These are phyloP conservation scores for Fusarium sp. DNA, from an alignment of 2,329 filamentous ascomycete species.

Conservation along the genomic window DNA sequence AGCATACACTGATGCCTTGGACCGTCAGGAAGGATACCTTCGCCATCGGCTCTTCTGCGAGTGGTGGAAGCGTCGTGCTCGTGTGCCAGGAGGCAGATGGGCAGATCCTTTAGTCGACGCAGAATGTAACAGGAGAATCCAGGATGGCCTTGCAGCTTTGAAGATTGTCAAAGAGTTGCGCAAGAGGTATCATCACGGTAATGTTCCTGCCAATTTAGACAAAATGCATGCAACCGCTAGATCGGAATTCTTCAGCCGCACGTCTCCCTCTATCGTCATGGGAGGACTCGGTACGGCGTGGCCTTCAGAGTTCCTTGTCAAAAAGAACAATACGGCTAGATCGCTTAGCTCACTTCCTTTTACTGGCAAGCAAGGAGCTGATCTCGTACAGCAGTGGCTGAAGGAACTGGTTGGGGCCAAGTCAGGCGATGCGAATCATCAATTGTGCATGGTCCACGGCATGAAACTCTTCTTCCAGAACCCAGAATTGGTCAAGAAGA, in stretches of 20 bases:
- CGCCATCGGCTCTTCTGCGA: not conserved
- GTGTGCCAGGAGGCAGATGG: not conserved
- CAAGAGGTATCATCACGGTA: not conserved
- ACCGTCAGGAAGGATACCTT: not conserved
- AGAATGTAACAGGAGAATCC: not conserved
- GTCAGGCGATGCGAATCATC: not conserved
- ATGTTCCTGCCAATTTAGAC: rapidly evolving
- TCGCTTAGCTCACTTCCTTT: not conserved
- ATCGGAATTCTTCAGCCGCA: not conserved
- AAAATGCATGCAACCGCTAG: not conserved
- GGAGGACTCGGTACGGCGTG: not conserved
- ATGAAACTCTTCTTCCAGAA: conserved; percentile 1
- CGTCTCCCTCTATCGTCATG: not conserved
- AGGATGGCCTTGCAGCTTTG: not conserved
- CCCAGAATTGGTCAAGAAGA: not conserved
- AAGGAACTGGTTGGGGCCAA: not conserved
- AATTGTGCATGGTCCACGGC: not conserved
- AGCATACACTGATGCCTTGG: not conserved
- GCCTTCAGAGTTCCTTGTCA: not conserved
- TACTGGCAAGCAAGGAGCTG: not conserved
- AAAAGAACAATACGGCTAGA: not conserved
- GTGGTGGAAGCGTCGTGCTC: not conserved
- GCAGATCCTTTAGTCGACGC: not conserved
- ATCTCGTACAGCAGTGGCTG: not conserved
- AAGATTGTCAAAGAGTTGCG: not conserved